Conservation (phyloP, 2,329 filamentous ascomycete species). For the Trichoderma lentiforme region DNA sequence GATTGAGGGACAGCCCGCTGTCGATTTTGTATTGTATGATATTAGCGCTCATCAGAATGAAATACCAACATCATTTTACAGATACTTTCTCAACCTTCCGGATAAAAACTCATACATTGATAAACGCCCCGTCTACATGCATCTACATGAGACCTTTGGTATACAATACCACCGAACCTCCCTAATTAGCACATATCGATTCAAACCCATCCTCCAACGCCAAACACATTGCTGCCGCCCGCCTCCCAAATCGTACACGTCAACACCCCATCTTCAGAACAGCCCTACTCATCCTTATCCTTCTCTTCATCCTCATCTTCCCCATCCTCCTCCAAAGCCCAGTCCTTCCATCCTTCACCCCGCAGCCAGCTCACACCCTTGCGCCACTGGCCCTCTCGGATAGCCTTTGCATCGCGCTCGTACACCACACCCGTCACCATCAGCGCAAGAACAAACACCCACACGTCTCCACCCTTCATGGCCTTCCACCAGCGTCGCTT, state of each 20-base stretch:
- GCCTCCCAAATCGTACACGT: not conserved
- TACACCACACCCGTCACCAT: slow-evolving; percentile 76
- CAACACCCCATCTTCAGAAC: not conserved
- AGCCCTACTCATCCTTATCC: slow-evolving; percentile 24
- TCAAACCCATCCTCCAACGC: not conserved
- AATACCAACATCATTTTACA: not conserved
- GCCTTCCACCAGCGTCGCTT: slow-evolving; percentile 88
- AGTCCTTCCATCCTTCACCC: slow-evolving; percentile 73
- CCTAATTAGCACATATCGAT: not conserved
- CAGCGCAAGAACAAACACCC: slow-evolving; percentile 76
- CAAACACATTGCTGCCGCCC: not conserved
- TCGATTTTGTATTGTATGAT: not conserved
- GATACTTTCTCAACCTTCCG: not conserved
- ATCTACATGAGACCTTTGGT: not conserved
- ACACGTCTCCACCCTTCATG: slow-evolving; percentile 76
- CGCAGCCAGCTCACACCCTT: slow-evolving; percentile 72
- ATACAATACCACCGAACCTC: not conserved
- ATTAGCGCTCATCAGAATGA: not conserved
- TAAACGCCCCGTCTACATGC: slow-evolving; percentile 4
- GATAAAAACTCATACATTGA: not conserved
- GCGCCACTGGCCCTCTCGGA: slow-evolving; percentile 64
- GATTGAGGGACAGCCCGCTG: not conserved
- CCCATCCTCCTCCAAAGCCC: slow-evolving; percentile 52
- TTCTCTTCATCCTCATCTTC: slow-evolving; percentile 40
- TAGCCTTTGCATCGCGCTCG: slow-evolving; percentile 64